Base-by-base conservation (phyloP, 2,329 filamentous ascomycete species). In the Venturia nashicola region DNA sequence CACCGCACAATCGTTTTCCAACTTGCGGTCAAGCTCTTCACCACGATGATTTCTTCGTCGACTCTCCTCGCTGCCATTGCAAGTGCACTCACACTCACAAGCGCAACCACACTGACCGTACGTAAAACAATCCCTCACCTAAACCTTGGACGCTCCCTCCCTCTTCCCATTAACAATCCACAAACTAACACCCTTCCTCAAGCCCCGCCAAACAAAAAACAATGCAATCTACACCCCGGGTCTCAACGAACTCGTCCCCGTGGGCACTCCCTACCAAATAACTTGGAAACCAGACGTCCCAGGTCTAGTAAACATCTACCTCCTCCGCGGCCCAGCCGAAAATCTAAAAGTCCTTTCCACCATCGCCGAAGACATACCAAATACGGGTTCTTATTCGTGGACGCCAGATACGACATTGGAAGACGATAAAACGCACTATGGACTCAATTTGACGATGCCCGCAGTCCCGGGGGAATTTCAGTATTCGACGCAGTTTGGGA, bases 391-490 rank as follows among this genome's bases (percentile, higher is more conserved):
- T 67, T 86, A 76, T 77, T 59, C 67, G 65, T 86, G 83, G 83
- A 82, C 79, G 54, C 82, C 82, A 51, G 69, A 75, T 66, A 71
- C 77, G 63, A 67, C 71, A 51, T 79, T 86, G 65, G 75, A 78
- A 69, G 71, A 71, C 66, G 79, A 81, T 66, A 71, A 71, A 67
- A 78, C 77, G 68, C 80, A 78, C 74, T 86, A 86, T 75, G 84
- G 84, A 66, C 76, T 87, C 70, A 78, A 85, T 71, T 74, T 87
- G 69, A 82, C 86, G 68, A 82, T 82, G 67, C 82, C 85, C 70
- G 76, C 77, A 61, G 48, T 40, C 3, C 36, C 40, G 1, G 60
- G 60, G 34, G 32, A 36, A 36, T 63, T 57, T 23, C 61, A 63
- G 36, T 63, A 55, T 20, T 44, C 44, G 18, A 63, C 48, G 2